These are phyloP conservation scores for Nicotiana tomentosiformis DNA, from an alignment of 257 asterid genomes.

Conservation along the genomic window DNA sequence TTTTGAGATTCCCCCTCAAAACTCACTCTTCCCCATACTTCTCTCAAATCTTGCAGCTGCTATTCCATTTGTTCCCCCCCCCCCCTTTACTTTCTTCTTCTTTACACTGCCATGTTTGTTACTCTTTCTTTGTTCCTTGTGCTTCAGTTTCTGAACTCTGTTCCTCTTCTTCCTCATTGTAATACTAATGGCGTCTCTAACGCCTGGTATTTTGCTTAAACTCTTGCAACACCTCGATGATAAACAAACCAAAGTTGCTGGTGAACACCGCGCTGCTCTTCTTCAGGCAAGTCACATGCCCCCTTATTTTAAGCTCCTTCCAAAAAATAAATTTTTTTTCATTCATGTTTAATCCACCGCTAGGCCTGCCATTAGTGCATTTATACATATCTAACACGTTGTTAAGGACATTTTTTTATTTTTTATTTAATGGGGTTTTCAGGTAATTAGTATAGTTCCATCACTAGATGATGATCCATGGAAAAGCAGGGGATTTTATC, in stretches of 20 bases:
- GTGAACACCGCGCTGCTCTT: conserved; percentile 92
- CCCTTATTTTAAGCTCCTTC: neutral
- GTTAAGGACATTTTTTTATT: neutral
- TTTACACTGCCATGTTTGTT: neutral
- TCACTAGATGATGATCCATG: conserved; percentile 88
- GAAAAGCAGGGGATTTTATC: conserved; percentile 81
- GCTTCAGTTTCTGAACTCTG: neutral
- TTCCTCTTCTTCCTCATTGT: neutral
- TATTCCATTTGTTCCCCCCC: neutral
- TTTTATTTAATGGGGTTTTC: neutral
- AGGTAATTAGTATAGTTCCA: conserved; percentile 88
- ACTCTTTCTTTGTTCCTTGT: neutral
- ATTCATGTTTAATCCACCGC: neutral
- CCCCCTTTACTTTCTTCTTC: neutral
- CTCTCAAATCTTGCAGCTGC: neutral
- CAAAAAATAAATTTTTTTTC: neutral
- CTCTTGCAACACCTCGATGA: conserved; percentile 68
- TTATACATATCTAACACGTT: neutral
- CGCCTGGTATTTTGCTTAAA: conserved; percentile 64
- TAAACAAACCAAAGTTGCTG: conserved; percentile 64
- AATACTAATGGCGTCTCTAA: conserved; percentile 63
- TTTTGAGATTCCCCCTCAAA: conserved; percentile 4
- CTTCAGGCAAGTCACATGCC: conserved; percentile 48
- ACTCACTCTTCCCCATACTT: conserved; percentile 1
- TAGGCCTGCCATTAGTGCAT: too few relatives aligned